Conservation (phyloP, 2,329 filamentous ascomycete species). For the Phaeosphaeriaceae sp. region DNA sequence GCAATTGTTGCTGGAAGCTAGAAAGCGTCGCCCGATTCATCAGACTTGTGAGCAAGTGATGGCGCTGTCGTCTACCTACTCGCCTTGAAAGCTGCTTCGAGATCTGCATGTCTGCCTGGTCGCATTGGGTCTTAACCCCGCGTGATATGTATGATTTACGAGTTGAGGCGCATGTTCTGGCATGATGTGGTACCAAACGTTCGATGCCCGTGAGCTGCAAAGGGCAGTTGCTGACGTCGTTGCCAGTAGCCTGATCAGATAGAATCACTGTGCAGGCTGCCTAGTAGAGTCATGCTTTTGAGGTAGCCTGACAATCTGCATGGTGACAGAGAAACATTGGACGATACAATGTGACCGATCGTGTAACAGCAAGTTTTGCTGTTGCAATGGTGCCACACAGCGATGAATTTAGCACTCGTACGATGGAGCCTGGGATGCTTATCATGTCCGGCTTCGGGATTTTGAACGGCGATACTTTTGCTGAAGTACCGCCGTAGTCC, state of each 20-base stretch:
- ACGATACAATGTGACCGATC: background rate
- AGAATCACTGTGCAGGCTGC: conserved; percentile 5
- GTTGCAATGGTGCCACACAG: background rate
- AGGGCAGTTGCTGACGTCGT: background rate
- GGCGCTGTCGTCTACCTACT: conserved; percentile 1
- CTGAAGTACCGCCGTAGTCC: background rate
- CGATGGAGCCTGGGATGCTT: background rate
- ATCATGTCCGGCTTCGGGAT: background rate
- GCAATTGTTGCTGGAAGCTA: background rate
- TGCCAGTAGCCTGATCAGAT: conserved; percentile 5
- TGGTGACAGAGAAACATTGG: background rate
- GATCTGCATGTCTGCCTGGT: conserved; percentile 3
- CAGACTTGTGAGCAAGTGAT: background rate
- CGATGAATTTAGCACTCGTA: background rate
- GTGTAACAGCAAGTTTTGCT: background rate
- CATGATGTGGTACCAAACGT: conserved; percentile 7
- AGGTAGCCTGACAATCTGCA: conserved; percentile 6
- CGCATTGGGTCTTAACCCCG: conserved; percentile 4
- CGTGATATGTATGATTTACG: conserved; percentile 2
- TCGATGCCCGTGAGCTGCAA: conserved; percentile 4
- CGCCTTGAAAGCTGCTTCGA: background rate
- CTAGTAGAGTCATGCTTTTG: conserved; percentile 9
- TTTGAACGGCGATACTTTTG: background rate
- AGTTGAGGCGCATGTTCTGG: conserved; percentile 6
- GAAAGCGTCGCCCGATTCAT: conserved; percentile 15